phyloP scores from a whole-genome alignment of 1,284 basidiomycete genomes.

The Cutaneotrichosporon sp. region DNA sequence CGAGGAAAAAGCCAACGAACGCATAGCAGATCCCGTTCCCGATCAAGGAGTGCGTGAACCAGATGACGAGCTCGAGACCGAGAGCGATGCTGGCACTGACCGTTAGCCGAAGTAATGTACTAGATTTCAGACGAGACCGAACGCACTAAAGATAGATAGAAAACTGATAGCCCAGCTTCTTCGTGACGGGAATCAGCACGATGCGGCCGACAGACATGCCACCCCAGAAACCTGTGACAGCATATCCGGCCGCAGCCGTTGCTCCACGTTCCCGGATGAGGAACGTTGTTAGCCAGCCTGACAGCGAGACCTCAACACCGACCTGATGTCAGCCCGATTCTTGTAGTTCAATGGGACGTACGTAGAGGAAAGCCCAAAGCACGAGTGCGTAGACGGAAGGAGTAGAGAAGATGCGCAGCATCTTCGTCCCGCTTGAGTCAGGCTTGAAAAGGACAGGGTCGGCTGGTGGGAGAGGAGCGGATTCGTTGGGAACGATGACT shows the following conservation, averaged over 20 bases:
- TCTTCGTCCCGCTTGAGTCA: constrained; percentile 6
- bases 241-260: constrained; percentile 16
- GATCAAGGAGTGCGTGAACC: constrained; percentile 56
- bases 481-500: background rate
- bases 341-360: constrained; percentile 1
- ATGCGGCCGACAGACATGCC: constrained; percentile 24
- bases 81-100: constrained; percentile 12
- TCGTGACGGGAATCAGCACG: constrained; percentile 24
- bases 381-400: constrained; percentile 11
- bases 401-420: constrained; percentile 16
- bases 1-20: constrained; percentile 51
- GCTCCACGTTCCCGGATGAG: constrained; percentile 19
- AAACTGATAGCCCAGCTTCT: constrained; percentile 21
- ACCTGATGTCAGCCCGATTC: background rate
- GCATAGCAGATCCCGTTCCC: constrained; percentile 57
- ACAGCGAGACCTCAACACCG: constrained; percentile 15
- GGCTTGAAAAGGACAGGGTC: background rate
- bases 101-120: no score
- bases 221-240: constrained; percentile 23
- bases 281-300: constrained; percentile 15
- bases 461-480: background rate
- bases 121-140: background rate
- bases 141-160: constrained; percentile 23
- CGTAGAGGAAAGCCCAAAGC: constrained; percentile 16
- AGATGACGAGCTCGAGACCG: constrained; percentile 56